Percentiles rank a stretch among this genome's conserved stretches.
Conservation (phyloP, 768 basidiomycete species). For the Suillus cothurnatus region DNA sequence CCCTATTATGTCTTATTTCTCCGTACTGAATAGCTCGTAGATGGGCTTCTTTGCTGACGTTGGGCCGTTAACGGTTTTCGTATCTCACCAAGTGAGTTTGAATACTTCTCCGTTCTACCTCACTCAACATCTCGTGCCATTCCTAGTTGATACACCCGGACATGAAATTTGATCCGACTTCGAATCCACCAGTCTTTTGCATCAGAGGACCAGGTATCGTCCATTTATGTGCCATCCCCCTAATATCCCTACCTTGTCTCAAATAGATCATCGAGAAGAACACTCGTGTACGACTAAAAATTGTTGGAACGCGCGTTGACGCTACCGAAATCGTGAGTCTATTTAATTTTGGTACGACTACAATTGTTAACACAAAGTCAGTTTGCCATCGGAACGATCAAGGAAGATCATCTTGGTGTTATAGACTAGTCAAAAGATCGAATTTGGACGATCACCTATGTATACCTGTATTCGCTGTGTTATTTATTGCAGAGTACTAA, state of each 20-base stretch:
- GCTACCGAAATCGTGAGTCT: conserved; percentile 91
- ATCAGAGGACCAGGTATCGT: conserved; percentile 78
- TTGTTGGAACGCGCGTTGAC: conserved; percentile 97
- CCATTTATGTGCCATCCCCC: background rate
- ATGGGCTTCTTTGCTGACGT: conserved; percentile 99
- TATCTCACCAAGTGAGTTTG: conserved; percentile 84
- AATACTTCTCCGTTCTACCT: conserved; percentile 2
- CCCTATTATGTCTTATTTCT: background rate
- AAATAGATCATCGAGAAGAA: conserved; percentile 89
- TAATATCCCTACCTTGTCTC: background rate
- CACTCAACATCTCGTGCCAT: conserved; percentile 11
- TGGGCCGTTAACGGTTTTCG: conserved; percentile 92
- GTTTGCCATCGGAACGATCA: conserved; percentile 98
- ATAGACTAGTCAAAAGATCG: conserved; percentile 58
- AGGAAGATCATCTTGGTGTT: conserved; percentile 96
- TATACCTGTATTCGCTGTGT: conserved; percentile 5
- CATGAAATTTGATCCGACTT: conserved; percentile 93
- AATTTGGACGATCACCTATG: conserved; percentile 5
- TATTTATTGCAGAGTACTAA: conserved; percentile 1
- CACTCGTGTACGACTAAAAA: conserved; percentile 89
- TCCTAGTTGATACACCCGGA: conserved; percentile 91
- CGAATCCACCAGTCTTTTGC: conserved; percentile 97
- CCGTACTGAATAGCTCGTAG: conserved; percentile 41
- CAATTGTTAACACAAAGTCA: conserved; percentile 30
- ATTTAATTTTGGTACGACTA: conserved; percentile 3